Conservation (phyloP, 2,329 filamentous ascomycete genomes). For the Corinectria fuckeliana region DNA sequence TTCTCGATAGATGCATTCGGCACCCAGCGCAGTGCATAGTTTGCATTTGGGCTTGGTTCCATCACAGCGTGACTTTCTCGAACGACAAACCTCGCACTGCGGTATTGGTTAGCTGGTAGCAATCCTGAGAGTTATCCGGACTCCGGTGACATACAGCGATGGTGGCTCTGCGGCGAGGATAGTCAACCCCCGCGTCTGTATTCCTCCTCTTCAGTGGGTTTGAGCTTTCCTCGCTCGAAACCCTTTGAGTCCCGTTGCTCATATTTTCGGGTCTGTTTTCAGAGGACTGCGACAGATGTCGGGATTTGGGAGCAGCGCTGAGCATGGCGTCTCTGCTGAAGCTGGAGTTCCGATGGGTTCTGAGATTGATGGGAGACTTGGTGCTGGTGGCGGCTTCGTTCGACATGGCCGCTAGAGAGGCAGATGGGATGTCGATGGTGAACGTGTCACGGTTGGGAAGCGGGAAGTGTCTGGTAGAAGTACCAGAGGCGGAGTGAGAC, state of each 20-base stretch:
- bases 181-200: constrained; percentile 67
- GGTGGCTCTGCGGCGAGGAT: constrained; percentile 68
- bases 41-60: constrained; percentile 84
- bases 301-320: constrained; percentile 58
- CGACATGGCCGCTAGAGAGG: constrained; percentile 50
- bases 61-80: constrained; percentile 80
- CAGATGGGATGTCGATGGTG: constrained; percentile 55
- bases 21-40: constrained; percentile 81
- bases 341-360: constrained; percentile 52
- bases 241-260: constrained; percentile 54
- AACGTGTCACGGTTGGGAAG: constrained; percentile 55
- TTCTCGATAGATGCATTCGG: constrained; percentile 84
- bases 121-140: not conserved
- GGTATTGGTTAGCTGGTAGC: constrained; percentile 24
- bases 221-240: constrained; percentile 57
- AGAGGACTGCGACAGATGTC: constrained; percentile 62
- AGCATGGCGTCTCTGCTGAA: constrained; percentile 62
- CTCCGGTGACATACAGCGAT: constrained; percentile 62
- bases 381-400: constrained; percentile 50
- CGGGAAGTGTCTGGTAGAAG: constrained; percentile 51
- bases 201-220: constrained; percentile 68
- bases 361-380: constrained; percentile 59
- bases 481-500: constrained; percentile 50
- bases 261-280: constrained; percentile 53
- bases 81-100: constrained; percentile 82